These are phyloP conservation scores for Avicennia marina DNA, from an alignment of 257 asterid species.

Conservation along the genomic window DNA sequence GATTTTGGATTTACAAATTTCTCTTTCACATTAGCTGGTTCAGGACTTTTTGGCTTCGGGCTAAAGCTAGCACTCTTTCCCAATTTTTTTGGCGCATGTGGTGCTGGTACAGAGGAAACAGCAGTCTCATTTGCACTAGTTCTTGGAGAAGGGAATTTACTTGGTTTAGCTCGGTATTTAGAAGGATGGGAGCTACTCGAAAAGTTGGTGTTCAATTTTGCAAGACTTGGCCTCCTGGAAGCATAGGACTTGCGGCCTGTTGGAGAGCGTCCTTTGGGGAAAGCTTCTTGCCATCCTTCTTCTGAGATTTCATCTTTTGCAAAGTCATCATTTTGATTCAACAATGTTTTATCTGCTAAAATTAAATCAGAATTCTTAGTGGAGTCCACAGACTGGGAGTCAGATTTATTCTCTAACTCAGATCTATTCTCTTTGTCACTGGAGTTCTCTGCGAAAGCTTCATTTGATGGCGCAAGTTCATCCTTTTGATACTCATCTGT, in stretches of 20 bases:
- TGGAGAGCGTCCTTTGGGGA: constrained; percentile 66
- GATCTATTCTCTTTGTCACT: constrained; percentile 56
- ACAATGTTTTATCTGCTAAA: constrained; percentile 22
- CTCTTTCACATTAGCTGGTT: constrained; percentile 33
- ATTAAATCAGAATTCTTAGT: constrained; percentile 25
- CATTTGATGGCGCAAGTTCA: constrained; percentile 37
- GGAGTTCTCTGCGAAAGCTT: constrained; percentile 49
- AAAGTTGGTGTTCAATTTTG: constrained; percentile 70
- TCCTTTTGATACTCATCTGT: constrained; percentile 47
- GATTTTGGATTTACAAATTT: constrained; percentile 42
- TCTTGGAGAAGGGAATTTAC: constrained; percentile 53
- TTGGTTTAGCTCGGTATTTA: constrained; percentile 42
- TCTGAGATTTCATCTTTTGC: constrained; percentile 49
- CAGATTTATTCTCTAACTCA: constrained; percentile 42
- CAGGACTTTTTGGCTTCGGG: constrained; percentile 41
- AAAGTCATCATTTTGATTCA: constrained; percentile 38
- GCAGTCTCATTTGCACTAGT: constrained; percentile 37
- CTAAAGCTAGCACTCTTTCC: constrained; percentile 53
- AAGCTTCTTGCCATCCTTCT: constrained; percentile 96
- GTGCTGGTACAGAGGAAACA: constrained; percentile 34
- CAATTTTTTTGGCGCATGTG: constrained; percentile 42
- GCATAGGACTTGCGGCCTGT: constrained; percentile 52
- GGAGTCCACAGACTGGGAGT: constrained; percentile 30
- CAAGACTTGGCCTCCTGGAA: constrained; percentile 70
- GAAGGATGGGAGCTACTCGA: constrained; percentile 44